Percentiles rank a stretch among this genome's conserved stretches.
These are phyloP conservation scores for Epichloe glyceriae DNA, from an alignment of 2,329 filamentous ascomycete species.

Conservation along the genomic window DNA sequence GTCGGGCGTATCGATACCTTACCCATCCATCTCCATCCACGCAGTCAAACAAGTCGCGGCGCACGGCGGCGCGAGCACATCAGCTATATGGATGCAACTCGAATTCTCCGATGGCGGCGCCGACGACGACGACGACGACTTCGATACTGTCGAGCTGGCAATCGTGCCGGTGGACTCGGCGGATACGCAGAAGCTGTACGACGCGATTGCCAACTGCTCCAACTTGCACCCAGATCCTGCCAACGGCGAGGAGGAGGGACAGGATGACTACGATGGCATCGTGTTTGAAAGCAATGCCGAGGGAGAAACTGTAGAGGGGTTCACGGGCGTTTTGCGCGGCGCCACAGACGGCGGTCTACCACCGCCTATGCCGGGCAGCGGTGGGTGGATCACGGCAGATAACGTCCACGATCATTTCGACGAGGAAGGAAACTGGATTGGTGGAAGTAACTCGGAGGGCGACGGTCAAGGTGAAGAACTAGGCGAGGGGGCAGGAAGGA, in stretches of 20 bases:
- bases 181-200: constrained; percentile 39
- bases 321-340: constrained; percentile 40
- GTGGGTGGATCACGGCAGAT: constrained; percentile 81
- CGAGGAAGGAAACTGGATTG: constrained; percentile 66
- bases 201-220: constrained; percentile 60
- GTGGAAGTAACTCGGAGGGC: constrained; percentile 21
- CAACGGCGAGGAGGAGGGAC: constrained; percentile 44
- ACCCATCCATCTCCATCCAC: constrained; percentile 62
- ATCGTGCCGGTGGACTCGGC: constrained; percentile 37
- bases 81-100: constrained; percentile 54
- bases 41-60: constrained; percentile 49
- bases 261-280: constrained; percentile 40
- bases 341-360: constrained; percentile 38
- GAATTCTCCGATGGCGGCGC: constrained; percentile 46
- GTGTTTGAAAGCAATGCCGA: constrained; percentile 40
- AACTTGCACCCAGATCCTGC: constrained; percentile 62
- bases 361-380: constrained; percentile 59
- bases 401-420: constrained; percentile 81
- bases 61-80: constrained; percentile 24
- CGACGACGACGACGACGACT: constrained; percentile 51
- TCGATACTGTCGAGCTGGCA: constrained; percentile 53
- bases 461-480: constrained; percentile 32
- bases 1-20: constrained; percentile 56
- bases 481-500: constrained; percentile 50
- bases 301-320: constrained; percentile 41